Evolutionary conservation across 2,329 filamentous ascomycete species (phyloP), one percentile per base, ranked within the genome.

Genomic region (Trichoderma sp.): DNA sequence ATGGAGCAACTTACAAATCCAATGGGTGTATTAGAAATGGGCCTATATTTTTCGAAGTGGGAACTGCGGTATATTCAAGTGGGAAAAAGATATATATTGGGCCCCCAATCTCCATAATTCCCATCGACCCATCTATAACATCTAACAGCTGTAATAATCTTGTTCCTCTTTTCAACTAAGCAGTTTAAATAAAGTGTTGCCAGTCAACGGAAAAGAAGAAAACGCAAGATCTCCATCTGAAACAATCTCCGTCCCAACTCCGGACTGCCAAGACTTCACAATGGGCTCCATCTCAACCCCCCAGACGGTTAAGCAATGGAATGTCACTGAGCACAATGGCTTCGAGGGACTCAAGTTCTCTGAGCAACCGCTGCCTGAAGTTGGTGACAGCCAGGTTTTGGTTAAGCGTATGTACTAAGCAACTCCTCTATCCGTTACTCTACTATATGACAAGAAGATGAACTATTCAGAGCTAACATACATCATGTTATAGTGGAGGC

Each of bases 381-480:
- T 90, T 1, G 90, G 90, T 56, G 90, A 92, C 65, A 86, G 86
- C 70, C 88, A 94, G 29, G 90, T 93, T 6, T 83, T 94, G 37
- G 87, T 94, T 72, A 90, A 90, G 77, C 65, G 78, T 79, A 67
- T 39, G 77, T 73, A 45, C 9, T 54, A 10, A 34, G 52, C 25
- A 35, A 8, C n/a, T 17, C 10, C 13, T 65, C 6, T 15, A 5
- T 25, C 3, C 9, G 2, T 10, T 7, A n/a, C 19, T 22, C 29
- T 4, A 13, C 8, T 17, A n/a, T 15, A 25, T 3, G 25, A 17
- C 29, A 37, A 27, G 10, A 29, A 17, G 3, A 53, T 12, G 45
- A 53, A n/a, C 8, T 19, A 22, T 42, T 13, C 2, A n/a, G 25
- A 17, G 29, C 34, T 34, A 56, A 54, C 61, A 50, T 64, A 68